Conservation (phyloP, 148 eudicot species). For the Silene uniflora region DNA sequence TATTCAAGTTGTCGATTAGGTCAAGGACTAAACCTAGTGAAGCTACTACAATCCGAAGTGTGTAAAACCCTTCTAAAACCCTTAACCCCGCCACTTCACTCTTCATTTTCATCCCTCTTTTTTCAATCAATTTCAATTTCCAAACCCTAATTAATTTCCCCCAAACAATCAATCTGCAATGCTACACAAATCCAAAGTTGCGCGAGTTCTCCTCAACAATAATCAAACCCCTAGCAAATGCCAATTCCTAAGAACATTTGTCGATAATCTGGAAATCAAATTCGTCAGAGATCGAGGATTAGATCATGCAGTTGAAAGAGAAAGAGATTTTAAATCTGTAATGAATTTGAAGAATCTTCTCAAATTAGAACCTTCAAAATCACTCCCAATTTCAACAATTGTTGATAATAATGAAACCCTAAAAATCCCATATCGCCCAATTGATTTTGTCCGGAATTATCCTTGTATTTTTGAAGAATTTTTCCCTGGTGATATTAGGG, state of each 20-base stretch:
- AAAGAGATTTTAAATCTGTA: constrained; percentile 50
- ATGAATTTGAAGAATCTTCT: constrained; percentile 60
- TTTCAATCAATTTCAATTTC: background rate
- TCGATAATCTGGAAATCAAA: constrained; percentile 43
- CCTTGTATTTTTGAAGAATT: constrained; percentile 61
- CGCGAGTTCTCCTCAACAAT: constrained; percentile 15
- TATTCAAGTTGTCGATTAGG: background rate
- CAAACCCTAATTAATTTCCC: background rate
- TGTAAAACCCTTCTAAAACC: constrained; percentile 33
- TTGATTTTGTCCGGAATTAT: constrained; percentile 66
- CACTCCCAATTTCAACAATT: constrained; percentile 59
- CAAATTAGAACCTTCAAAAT: constrained; percentile 62
- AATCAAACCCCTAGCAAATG: constrained; percentile 15
- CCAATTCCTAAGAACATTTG: constrained; percentile 32
- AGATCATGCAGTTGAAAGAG: constrained; percentile 82
- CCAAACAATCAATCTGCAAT: background rate
- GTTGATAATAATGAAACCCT: constrained; percentile 37
- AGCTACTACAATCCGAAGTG: too few species aligned
- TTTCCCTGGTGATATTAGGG: constrained; percentile 40
- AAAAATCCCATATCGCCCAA: constrained; percentile 44
- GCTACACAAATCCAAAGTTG: constrained; percentile 27
- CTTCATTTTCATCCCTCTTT: background rate
- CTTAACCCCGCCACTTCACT: background rate
- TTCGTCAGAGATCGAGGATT: constrained; percentile 72
- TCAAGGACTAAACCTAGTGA: background rate